Percentiles rank a stretch among this genome's conserved stretches.
These are phyloP conservation scores for Corylus avellana DNA, from an alignment of 306 rosid genomes.

Conservation along the genomic window DNA sequence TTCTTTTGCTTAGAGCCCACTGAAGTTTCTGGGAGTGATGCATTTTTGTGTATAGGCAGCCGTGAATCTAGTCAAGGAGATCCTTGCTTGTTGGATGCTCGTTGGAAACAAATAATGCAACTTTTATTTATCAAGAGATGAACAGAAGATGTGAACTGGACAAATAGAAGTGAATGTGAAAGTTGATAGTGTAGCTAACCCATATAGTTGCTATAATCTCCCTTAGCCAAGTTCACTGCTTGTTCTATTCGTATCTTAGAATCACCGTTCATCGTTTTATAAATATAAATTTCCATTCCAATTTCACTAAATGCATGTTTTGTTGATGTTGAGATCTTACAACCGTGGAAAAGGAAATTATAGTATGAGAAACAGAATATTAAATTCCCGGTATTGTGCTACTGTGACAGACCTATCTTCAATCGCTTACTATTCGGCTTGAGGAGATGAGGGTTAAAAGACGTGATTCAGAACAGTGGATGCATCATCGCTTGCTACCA, in stretches of 20 bases:
- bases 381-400: conserved; percentile 34
- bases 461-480: conserved; percentile 99
- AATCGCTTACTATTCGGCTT: conserved; percentile 92
- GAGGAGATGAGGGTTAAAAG: conserved; percentile 99
- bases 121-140: conserved; percentile 1
- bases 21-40: neutral
- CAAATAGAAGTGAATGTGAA: neutral
- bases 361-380: conserved; percentile 25
- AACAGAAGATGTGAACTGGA: neutral
- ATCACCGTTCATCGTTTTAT: neutral
- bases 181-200: neutral
- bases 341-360: neutral
- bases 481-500: conserved; percentile 97
- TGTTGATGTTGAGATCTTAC: neutral
- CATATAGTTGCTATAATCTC: neutral
- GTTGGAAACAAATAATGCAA: neutral
- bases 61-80: neutral
- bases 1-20: neutral
- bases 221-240: neutral
- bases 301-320: neutral
- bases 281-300: neutral
- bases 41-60: conserved; percentile 5
- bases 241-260: neutral
- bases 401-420: conserved; percentile 87
- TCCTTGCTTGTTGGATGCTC: neutral